A percentile compares a stretch with the other conserved stretches of the same genome.
phyloP scores from a whole-genome alignment of 163 green algal species.

The Scenedesmus sp. region DNA sequence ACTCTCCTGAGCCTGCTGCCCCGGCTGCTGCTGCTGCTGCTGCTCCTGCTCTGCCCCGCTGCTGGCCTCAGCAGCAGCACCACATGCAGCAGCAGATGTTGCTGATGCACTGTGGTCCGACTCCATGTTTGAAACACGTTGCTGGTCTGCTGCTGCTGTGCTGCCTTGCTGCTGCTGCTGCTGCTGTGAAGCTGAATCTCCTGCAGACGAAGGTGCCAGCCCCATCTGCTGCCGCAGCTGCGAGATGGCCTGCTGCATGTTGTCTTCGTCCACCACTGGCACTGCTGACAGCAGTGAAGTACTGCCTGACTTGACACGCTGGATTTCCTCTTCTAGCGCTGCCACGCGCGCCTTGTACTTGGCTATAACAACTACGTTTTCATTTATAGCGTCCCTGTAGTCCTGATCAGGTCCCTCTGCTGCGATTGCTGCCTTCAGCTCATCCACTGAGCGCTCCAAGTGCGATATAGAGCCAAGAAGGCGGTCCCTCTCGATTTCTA shows the following conservation, averaged over 20 bases:
- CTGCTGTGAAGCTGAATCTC: background rate
- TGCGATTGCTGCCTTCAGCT: slow-evolving; percentile 58
- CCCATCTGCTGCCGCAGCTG: slow-evolving; percentile 22
- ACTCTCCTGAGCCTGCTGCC: background rate
- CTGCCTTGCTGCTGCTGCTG: background rate
- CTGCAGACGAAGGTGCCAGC: background rate
- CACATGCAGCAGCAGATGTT: background rate
- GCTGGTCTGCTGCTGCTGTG: background rate
- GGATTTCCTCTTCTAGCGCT: slow-evolving; percentile 62
- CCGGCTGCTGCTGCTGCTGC: background rate
- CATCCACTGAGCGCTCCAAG: slow-evolving; percentile 40
- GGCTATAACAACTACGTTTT: slow-evolving; percentile 72
- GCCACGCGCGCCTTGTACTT: slow-evolving; percentile 63
- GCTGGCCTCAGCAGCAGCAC: background rate
- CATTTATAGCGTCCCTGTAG: slow-evolving; percentile 65
- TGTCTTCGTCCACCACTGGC: background rate
- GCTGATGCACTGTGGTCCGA: background rate
- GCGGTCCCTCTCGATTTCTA: slow-evolving; percentile 44
- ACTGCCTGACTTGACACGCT: slow-evolving; percentile 19
- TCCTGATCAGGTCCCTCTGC: slow-evolving; percentile 59
- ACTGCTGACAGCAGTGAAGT: slow-evolving; percentile 10
- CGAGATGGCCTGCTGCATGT: background rate
- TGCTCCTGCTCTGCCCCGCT: background rate
- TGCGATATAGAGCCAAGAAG: slow-evolving; percentile 56
- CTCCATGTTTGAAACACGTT: background rate